Evolutionary conservation across 2,329 filamentous ascomycete genomes (phyloP), one percentile per base, ranked within the genome.

Genomic region (Hypoxylon sp.): DNA sequence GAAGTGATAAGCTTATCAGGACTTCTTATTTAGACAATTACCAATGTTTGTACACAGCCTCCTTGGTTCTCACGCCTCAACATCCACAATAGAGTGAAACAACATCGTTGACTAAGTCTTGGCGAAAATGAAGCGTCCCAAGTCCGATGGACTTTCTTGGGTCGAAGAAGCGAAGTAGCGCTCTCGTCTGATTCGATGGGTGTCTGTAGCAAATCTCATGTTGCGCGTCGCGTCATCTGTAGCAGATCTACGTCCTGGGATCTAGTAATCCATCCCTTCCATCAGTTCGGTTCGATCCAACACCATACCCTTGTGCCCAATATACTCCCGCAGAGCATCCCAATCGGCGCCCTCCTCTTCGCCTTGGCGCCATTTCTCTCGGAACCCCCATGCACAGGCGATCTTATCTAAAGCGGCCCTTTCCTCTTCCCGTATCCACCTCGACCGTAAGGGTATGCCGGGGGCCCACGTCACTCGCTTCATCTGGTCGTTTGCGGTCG

Each of bases 401-500:
- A 99, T 88, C 76, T 88, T 90, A 82, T 99, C 96, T 71, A 97
- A 84, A 0, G 94, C 93, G 2, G 91, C 92, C 24, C 96, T 86
- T 83, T 99, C 94, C 71, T 97, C 94, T 79, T 98, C 96, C 35
- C 93, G 86, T 59, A 97, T 79, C 92, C 94, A 98, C 13, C 96
- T 88, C 75, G 93, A 87, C 68, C 92, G 87, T 70, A 98, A 82
- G 21, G 93, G 91, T 35, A 93, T 91, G 10, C 96, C 96, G 0
- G 89, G 89, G 7, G 91, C 86, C 96, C 96, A 99, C 1, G 93
- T 94, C 4, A 98, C 93, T 19, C 96, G 89, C 75, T 92, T 91
- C 93, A 98, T 97, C 80, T 98, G 94, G 79, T 98, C 94, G 80
- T 98, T 98, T 67, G 91, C 86, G 35, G 95, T 98, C 27, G 93